phyloP scores from a whole-genome alignment of 148 eudicot species.

The Cornus suecica region DNA sequence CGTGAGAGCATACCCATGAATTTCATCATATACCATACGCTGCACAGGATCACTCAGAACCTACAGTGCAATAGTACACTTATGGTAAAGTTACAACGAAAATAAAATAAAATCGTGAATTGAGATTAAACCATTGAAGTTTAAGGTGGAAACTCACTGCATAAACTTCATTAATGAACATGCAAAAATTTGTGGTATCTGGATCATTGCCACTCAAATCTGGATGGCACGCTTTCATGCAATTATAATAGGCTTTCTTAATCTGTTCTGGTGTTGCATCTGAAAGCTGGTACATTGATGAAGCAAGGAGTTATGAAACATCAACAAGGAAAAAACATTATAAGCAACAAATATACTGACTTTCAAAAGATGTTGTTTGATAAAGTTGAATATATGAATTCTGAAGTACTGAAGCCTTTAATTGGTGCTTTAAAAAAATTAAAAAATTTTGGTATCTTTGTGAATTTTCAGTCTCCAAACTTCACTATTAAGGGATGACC shows the following conservation, averaged over 20 bases:
- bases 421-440: no score
- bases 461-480: no score
- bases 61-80: constrained; percentile 31
- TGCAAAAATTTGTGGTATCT: constrained; percentile 90
- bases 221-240: constrained; percentile 99
- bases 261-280: constrained; percentile 95
- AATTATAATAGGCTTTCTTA: constrained; percentile 89
- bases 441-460: no score
- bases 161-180: constrained; percentile 91
- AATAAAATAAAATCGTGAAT: background rate
- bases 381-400: no score
- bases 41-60: constrained; percentile 96
- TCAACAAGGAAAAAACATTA: no score
- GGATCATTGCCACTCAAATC: constrained; percentile 91
- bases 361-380: no score
- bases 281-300: constrained; percentile 47
- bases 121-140: constrained; percentile 3
- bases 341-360: no score
- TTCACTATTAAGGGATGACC: no score
- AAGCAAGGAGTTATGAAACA: background rate
- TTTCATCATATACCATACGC: constrained; percentile 90
- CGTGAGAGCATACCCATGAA: constrained; percentile 89
- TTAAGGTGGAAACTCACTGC: constrained; percentile 39
- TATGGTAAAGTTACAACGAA: constrained; percentile 3
- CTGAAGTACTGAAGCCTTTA: no score